phyloP scores from a whole-genome alignment of 176 grass and related monocot genomes.

The Aegilops tauschii region DNA sequence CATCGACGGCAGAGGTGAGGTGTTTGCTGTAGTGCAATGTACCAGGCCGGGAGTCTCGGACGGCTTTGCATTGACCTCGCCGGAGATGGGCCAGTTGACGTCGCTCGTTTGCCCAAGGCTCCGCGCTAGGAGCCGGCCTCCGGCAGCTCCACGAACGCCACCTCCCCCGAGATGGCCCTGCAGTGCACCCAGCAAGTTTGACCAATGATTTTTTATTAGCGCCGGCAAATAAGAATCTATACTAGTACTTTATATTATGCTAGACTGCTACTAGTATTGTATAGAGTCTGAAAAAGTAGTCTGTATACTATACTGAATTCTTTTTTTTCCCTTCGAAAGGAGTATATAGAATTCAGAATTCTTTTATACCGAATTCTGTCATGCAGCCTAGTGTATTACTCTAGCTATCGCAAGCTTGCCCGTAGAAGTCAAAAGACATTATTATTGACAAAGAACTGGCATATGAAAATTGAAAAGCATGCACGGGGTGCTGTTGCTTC shows the following conservation, averaged over 20 bases:
- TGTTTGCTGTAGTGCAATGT: background rate
- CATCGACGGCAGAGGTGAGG: background rate
- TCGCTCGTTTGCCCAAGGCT: slow-evolving; percentile 83
- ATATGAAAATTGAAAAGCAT: slow-evolving; percentile 11
- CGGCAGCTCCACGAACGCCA: slow-evolving; percentile 91
- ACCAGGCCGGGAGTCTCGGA: slow-evolving; percentile 70
- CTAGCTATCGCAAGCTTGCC: background rate
- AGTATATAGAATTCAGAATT: background rate
- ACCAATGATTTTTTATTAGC: background rate
- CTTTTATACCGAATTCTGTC: background rate
- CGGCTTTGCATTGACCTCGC: slow-evolving; percentile 77
- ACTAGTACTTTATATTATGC: background rate
- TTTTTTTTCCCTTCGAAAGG: too few species aligned
- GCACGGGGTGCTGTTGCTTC: background rate
- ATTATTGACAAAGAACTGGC: background rate
- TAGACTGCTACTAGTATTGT: background rate
- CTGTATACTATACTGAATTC: background rate
- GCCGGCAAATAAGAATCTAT: background rate
- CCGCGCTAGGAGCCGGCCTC: slow-evolving; percentile 52
- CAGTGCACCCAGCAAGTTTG: background rate
- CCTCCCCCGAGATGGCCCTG: slow-evolving; percentile 86
- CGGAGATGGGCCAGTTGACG: slow-evolving; percentile 84
- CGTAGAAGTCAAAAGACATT: background rate
- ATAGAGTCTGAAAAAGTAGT: background rate
- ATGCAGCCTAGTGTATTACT: slow-evolving; percentile 4